Conservation (phyloP, 2,329 filamentous ascomycete genomes). For the Thermomyces lanuginosus region DNA sequence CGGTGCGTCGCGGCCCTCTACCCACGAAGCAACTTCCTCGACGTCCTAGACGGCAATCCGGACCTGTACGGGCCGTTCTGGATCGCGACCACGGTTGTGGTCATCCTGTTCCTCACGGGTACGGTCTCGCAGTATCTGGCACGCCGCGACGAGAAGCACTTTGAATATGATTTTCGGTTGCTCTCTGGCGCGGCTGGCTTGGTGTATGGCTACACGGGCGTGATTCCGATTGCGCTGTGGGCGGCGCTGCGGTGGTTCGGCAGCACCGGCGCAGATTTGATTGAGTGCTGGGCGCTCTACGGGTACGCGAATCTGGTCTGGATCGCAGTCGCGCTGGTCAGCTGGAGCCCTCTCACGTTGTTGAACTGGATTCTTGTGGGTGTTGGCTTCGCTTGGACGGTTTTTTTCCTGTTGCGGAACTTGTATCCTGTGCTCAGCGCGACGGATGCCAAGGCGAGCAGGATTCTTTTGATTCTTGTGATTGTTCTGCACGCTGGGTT, state of each 20-base stretch:
- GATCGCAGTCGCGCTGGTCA: slow-evolving; percentile 85
- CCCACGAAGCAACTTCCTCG: slow-evolving; percentile 85
- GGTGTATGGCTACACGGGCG: slow-evolving; percentile 84
- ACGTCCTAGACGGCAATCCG: slow-evolving; percentile 90
- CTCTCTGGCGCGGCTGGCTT: slow-evolving; percentile 80
- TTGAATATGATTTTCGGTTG: slow-evolving; percentile 81
- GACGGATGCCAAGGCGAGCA: slow-evolving; percentile 81
- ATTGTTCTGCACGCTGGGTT: slow-evolving; percentile 76
- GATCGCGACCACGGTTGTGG: slow-evolving; percentile 94
- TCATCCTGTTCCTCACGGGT: slow-evolving; percentile 87
- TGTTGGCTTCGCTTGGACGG: slow-evolving; percentile 68
- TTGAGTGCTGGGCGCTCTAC: slow-evolving; percentile 92
- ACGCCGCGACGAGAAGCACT: slow-evolving; percentile 48
- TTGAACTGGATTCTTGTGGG: slow-evolving; percentile 91
- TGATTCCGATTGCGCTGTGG: slow-evolving; percentile 76
- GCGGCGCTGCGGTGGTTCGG: slow-evolving; percentile 87
- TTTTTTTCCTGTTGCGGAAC: slow-evolving; percentile 69
- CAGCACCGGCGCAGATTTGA: slow-evolving; percentile 75
- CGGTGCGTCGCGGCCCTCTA: slow-evolving; percentile 81
- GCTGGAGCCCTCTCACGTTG: slow-evolving; percentile 69
- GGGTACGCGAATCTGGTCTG: slow-evolving; percentile 95
- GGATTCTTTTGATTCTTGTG: slow-evolving; percentile 69
- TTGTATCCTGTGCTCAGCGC: slow-evolving; percentile 82
- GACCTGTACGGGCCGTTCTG: slow-evolving; percentile 95
- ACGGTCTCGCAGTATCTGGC: slow-evolving; percentile 86